Evolutionary conservation across 2,329 filamentous ascomycete genomes (phyloP).

Genomic region (Tetracladium maxilliforme): DNA sequence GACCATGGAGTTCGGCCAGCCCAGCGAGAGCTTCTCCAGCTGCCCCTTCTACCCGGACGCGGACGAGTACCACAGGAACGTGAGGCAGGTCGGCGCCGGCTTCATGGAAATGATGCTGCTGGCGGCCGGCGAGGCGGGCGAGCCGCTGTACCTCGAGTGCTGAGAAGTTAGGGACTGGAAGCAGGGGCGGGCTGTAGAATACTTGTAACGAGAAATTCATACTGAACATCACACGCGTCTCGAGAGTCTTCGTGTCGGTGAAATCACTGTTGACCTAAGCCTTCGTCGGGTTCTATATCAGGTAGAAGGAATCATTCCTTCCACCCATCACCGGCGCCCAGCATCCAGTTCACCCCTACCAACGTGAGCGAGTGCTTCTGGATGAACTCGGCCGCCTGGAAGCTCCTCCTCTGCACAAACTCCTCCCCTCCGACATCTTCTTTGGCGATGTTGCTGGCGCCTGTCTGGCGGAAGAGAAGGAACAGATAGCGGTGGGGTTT

Average conservation of each 20-base stretch:
- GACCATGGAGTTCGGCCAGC: constrained; percentile 32
- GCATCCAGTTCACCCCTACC: constrained; percentile 29
- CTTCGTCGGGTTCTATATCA: too few relatives aligned
- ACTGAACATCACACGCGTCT: too few relatives aligned
- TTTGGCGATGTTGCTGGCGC: too few relatives aligned
- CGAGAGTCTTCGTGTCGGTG: too few relatives aligned
- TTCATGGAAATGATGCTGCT: constrained; percentile 32
- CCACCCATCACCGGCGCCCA: constrained; percentile 26
- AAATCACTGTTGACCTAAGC: too few relatives aligned
- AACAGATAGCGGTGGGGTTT: too few relatives aligned
- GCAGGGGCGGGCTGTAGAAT: too few relatives aligned
- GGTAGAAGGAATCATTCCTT: too few relatives aligned
- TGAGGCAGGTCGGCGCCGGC: constrained; percentile 27
- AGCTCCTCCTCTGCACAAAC: constrained; percentile 26
- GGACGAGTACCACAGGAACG: constrained; percentile 23
- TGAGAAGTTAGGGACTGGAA: too few relatives aligned
- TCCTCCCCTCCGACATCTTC: constrained; percentile 31
- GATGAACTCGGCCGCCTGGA: constrained; percentile 22
- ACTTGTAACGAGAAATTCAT: too few relatives aligned
- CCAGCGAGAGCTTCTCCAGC: constrained; percentile 9
- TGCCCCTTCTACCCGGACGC: constrained; percentile 30
- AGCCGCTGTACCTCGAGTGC: too few relatives aligned
- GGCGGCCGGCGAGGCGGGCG: constrained; percentile 11
- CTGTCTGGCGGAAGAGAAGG: too few relatives aligned
- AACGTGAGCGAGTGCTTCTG: constrained; percentile 20